Conservation (phyloP, 768 basidiomycete species). For the Porpolomopsis calyptriformis region DNA sequence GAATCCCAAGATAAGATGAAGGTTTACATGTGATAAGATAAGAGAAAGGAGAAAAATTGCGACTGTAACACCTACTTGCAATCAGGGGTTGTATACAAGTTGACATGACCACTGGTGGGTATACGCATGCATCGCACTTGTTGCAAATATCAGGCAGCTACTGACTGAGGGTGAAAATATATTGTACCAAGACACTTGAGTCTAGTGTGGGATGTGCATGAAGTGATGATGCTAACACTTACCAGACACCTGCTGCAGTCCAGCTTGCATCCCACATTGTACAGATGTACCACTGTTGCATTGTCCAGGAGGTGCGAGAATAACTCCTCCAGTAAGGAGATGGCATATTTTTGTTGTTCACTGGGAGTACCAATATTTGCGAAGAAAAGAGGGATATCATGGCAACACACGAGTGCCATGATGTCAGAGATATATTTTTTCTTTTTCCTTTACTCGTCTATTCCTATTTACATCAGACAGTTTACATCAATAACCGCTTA, state of each 20-base stretch:
- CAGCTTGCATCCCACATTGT: conserved; percentile 27
- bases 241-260: conserved; percentile 22
- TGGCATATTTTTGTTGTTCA: conserved; percentile 29
- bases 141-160: conserved; percentile 19
- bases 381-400: conserved; percentile 26
- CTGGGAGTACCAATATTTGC: conserved; percentile 31
- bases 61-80: no score
- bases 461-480: no score
- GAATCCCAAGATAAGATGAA: no score
- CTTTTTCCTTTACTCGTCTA: no score
- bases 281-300: conserved; percentile 19
- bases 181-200: conserved; percentile 18
- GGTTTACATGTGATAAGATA: no score
- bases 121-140: conserved; percentile 30
- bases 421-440: no score
- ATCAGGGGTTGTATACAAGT: conserved; percentile 22
- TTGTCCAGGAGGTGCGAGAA: conserved; percentile 19
- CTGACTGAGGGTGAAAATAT: conserved; percentile 15
- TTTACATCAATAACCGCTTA: no score
- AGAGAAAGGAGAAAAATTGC: no score
- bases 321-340: conserved; percentile 24
- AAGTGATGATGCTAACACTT: conserved; percentile 5
- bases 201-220: no score
- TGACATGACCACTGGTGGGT: conserved; percentile 30
- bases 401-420: conserved; percentile 29